These are phyloP conservation scores for Metschnikowia henanensis DNA, from an alignment of 805 yeast species.

Conservation along the genomic window DNA sequence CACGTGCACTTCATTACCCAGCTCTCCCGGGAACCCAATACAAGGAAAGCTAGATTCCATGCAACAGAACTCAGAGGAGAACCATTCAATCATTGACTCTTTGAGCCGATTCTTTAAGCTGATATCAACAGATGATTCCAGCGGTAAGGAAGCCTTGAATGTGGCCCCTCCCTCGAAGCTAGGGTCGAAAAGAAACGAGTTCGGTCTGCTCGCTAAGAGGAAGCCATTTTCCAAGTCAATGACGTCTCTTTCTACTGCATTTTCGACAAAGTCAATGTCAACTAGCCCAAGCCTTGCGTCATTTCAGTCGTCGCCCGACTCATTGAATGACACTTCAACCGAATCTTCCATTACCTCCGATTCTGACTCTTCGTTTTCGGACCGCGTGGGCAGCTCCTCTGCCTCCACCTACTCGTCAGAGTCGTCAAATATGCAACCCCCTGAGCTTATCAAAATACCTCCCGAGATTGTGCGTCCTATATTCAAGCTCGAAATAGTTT, in stretches of 20 bases:
- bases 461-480: slow-evolving; percentile 49
- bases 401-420: slow-evolving; percentile 10
- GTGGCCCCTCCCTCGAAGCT: slow-evolving; percentile 12
- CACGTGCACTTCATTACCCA: slow-evolving; percentile 28
- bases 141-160: slow-evolving; percentile 7
- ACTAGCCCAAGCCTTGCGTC: slow-evolving; percentile 42
- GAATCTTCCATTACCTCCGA: slow-evolving; percentile 32
- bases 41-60: neutral
- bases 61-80: slow-evolving; percentile 30
- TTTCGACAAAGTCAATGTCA: slow-evolving; percentile 31
- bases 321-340: slow-evolving; percentile 35
- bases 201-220: slow-evolving; percentile 5
- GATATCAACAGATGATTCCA: slow-evolving; percentile 32
- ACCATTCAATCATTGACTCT: slow-evolving; percentile 38
- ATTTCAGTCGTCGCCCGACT: slow-evolving; percentile 35
- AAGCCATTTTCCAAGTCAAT: slow-evolving; percentile 34
- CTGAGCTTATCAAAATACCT: slow-evolving; percentile 43
- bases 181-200: slow-evolving; percentile 4
- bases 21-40: slow-evolving; percentile 13
- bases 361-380: slow-evolving; percentile 24
- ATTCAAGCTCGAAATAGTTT: slow-evolving; percentile 45
- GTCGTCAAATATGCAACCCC: slow-evolving; percentile 30
- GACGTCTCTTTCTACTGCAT: slow-evolving; percentile 33
- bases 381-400: slow-evolving; percentile 18
- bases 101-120: slow-evolving; percentile 31